phyloP scores from a whole-genome alignment of 139 green algal species.

The Mychonastes homosphaera region DNA sequence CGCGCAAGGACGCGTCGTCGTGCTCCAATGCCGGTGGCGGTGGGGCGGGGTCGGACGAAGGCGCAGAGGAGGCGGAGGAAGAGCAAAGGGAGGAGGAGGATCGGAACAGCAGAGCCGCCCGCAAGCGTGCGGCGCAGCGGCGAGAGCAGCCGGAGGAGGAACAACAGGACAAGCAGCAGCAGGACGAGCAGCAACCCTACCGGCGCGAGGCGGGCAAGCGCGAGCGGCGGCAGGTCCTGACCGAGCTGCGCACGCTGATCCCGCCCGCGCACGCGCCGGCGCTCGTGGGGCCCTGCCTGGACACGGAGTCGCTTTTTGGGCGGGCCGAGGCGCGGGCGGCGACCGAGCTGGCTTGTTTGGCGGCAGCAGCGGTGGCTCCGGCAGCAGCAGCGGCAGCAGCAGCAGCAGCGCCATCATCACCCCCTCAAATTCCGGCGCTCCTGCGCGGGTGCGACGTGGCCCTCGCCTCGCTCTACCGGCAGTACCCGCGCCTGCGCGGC shows the following conservation, averaged over 20 bases:
- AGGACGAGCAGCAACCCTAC: conserved; percentile 14
- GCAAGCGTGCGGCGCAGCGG: neutral
- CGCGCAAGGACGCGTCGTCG: conserved; percentile 11
- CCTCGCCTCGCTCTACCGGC: too few species aligned
- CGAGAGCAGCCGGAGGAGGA: neutral
- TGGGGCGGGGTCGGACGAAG: conserved; percentile 5
- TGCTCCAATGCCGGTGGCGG: neutral
- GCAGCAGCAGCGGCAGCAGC: neutral
- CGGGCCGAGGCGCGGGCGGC: neutral
- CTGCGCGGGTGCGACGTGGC: too few species aligned
- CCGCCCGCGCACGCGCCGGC: conserved; percentile 20
- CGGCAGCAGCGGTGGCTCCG: neutral
- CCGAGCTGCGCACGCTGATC: conserved; percentile 35
- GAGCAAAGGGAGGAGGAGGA: neutral
- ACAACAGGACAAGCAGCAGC: neutral
- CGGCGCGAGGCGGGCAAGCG: conserved; percentile 22
- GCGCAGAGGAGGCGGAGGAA: conserved; percentile 4
- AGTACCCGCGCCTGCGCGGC: too few species aligned
- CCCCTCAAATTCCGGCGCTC: too few species aligned
- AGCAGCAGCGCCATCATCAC: conserved; percentile 4
- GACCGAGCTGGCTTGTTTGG: conserved; percentile 1
- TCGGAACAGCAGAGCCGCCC: neutral
- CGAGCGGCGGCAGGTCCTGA: conserved; percentile 24
- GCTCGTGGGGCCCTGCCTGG: conserved; percentile 35
- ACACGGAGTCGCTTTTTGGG: conserved; percentile 1